These are phyloP conservation scores for Aspergillus phoenicis DNA, from an alignment of 2,329 filamentous ascomycete genomes.

Conservation along the genomic window DNA sequence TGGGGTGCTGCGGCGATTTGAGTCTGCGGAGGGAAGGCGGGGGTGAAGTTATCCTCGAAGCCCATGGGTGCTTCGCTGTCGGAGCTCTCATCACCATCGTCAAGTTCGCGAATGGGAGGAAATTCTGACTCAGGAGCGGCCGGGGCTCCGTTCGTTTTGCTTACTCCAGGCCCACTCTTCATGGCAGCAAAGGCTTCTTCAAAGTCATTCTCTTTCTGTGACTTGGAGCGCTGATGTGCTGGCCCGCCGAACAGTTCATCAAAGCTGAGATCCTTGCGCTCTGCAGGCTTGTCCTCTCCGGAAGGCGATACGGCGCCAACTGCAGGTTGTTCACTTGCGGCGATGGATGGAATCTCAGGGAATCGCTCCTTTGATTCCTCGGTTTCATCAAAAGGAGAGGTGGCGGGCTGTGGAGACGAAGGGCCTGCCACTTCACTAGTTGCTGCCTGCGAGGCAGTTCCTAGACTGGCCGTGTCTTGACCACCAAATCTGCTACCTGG, in stretches of 20 bases:
- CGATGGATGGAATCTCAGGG: constrained; percentile 23
- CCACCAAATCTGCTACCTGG: constrained; percentile 66
- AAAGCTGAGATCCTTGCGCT: constrained; percentile 44
- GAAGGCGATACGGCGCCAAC: constrained; percentile 52
- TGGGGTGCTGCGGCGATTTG: constrained; percentile 31
- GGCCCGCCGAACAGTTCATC: constrained; percentile 50
- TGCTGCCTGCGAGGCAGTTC: constrained; percentile 47
- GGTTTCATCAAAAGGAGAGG: constrained; percentile 40
- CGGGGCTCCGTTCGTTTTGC: constrained; percentile 35
- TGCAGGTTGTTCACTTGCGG: constrained; percentile 20
- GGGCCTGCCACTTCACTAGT: constrained; percentile 38
- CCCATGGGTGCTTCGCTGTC: constrained; percentile 67
- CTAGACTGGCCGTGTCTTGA: constrained; percentile 49
- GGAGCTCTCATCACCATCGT: constrained; percentile 73
- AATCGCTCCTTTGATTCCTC: constrained; percentile 26
- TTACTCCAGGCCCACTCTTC: constrained; percentile 52
- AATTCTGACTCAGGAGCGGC: constrained; percentile 65
- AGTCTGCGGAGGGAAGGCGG: constrained; percentile 53
- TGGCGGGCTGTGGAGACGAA: constrained; percentile 22
- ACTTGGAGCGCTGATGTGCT: constrained; percentile 47
- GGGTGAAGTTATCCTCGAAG: constrained; percentile 91
- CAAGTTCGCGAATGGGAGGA: constrained; percentile 87
- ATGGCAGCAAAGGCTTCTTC: constrained; percentile 51
- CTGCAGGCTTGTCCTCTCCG: constrained; percentile 25
- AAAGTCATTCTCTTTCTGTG: constrained; percentile 51